Evolutionary conservation across 495 filamentous ascomycete species (phyloP), one percentile per base, ranked within the genome.

Genomic region (Pyrenopolyporus hunteri): DNA sequence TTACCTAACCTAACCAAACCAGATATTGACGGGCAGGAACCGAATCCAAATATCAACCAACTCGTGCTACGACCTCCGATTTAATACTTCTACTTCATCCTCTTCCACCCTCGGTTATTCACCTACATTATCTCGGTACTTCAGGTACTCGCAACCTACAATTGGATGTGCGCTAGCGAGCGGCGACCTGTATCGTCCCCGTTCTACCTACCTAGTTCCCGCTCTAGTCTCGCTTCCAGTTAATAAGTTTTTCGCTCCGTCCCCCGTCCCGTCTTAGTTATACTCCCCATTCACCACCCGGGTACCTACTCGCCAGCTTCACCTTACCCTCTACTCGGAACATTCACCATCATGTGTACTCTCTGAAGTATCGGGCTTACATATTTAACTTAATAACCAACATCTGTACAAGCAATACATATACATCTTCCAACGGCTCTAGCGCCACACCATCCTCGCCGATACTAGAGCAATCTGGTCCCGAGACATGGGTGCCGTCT

Each of bases 401-500:
- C n/a, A n/a, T n/a, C 35, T 28, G n/a, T 32, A 29, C 39, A 43
- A 19, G 17, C 35, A 54, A 37, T 28, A 19, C 25, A 26, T 42
- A 10, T 25, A 44, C 23, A 40, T 32, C 39, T 35, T 33, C 42
- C 22, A 19, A 39, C 32, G 10, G 17, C 17, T 26, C 4, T 36
- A 14, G 10, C 9, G 31, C 32, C 10, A 47, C 48, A 17, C 17
- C 36, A 16, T 55, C 43, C 36, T 49, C 28, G 32, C 42, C 20
- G 37, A 50, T 36, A 31, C 1, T 40, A 17, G 2, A 45, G 23
- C 7, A n/a, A 46, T 40, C 16, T 46, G 43, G 33, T 32, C 19
- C 28, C 45, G 26, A 60, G 63, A 60, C 13, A 66, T 66, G 63
- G 57, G 63, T 52, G 33, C 48, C 33, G 51, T 47, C 48, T 57